Evolutionary conservation across 805 yeast species (phyloP).

Genomic region (Ogataea trehaloabstinens): DNA sequence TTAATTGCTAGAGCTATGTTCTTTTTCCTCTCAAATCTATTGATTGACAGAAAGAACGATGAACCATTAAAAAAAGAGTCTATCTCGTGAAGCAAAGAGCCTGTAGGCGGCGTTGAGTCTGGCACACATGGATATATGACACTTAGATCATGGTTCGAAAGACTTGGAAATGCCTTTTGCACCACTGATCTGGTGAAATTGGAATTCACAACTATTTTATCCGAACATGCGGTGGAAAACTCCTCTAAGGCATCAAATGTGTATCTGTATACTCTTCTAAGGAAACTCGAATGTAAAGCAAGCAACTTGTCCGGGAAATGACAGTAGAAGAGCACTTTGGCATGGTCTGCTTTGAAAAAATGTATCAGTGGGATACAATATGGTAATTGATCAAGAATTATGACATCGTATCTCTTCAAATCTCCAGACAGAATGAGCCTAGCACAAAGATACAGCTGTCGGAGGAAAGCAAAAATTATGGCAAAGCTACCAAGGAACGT

Average conservation of each 20-base stretch:
- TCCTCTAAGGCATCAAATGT: conserved; percentile 89
- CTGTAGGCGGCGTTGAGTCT: conserved; percentile 10
- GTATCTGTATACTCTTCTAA: conserved; percentile 65
- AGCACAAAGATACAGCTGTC: conserved; percentile 70
- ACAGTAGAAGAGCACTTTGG: conserved; percentile 79
- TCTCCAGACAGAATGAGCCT: conserved; percentile 47
- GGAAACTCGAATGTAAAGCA: conserved; percentile 52
- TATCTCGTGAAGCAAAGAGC: conserved; percentile 33
- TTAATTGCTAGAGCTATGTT: conserved; percentile 74
- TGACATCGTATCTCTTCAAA: conserved; percentile 57
- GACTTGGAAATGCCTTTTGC: conserved; percentile 53
- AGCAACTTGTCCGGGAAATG: conserved; percentile 92
- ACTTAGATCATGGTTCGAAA: conserved; percentile 41
- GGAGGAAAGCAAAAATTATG: conserved; percentile 76
- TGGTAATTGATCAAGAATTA: conserved; percentile 85
- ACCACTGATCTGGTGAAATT: conserved; percentile 75
- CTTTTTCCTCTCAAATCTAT: conserved; percentile 87
- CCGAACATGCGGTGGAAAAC: conserved; percentile 72
- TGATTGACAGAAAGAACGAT: conserved; percentile 66
- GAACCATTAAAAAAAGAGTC: conserved; percentile 33
- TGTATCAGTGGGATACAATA: conserved; percentile 75
- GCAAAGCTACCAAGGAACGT: conserved; percentile 62
- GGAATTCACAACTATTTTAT: conserved; percentile 83
- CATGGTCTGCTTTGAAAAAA: conserved; percentile 35
- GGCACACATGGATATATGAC: conserved; percentile 83